A percentile compares a stretch with the other conserved stretches of the same genome.
phyloP scores from a whole-genome alignment of 371 early-diverging fungal species.

The Mucor velutinosus region DNA sequence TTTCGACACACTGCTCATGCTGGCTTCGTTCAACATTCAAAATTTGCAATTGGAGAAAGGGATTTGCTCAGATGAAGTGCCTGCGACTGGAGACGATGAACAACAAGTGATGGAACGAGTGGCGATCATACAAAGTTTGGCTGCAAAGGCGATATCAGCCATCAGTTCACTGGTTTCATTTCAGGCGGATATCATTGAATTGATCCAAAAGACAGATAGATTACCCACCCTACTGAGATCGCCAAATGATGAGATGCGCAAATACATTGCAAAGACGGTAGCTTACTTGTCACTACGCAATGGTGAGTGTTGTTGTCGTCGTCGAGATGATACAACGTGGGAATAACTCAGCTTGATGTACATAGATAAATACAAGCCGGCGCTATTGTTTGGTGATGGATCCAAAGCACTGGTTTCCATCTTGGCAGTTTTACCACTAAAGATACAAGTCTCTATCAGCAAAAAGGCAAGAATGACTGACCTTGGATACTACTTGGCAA shows the following conservation, averaged over 20 bases:
- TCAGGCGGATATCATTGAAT: constrained; percentile 46
- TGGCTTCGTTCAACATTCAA: constrained; percentile 34
- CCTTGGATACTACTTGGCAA: constrained; percentile 16
- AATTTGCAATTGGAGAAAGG: background rate
- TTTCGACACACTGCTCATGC: constrained; percentile 30
- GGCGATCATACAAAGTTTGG: constrained; percentile 40
- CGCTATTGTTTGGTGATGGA: constrained; percentile 50
- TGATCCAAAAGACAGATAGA: constrained; percentile 30
- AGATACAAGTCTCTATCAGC: background rate
- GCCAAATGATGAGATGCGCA: constrained; percentile 42
- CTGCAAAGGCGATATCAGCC: constrained; percentile 51
- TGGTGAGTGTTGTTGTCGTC: constrained; percentile 24
- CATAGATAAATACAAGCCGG: constrained; percentile 57
- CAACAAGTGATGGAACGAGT: constrained; percentile 32
- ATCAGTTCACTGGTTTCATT: constrained; percentile 35
- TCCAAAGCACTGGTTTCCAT: constrained; percentile 49
- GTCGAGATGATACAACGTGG: too few relatives aligned
- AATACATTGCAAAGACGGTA: constrained; percentile 62
- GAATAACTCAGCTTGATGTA: background rate
- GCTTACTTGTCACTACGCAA: constrained; percentile 63
- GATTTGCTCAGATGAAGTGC: background rate
- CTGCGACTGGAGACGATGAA: constrained; percentile 9
- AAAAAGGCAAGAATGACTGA: constrained; percentile 11
- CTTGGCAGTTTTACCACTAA: constrained; percentile 30
- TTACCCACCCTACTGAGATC: constrained; percentile 39